Conservation (phyloP, 306 rosid genomes). For the Betula pendula region DNA sequence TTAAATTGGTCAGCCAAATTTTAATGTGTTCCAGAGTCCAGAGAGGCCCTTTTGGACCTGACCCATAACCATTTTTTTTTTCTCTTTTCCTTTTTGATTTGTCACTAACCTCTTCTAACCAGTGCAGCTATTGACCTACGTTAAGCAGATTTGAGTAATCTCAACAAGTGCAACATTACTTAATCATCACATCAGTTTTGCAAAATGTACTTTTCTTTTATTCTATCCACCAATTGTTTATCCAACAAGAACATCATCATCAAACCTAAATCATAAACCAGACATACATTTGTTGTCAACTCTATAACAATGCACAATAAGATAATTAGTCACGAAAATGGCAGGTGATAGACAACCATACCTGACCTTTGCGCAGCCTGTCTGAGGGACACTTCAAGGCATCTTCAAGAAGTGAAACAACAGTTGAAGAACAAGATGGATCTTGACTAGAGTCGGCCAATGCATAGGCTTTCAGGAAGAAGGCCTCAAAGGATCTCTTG, state of each 20-base stretch:
- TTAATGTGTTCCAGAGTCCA: background rate
- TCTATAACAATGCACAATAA: background rate
- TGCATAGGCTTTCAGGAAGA: conserved; percentile 89
- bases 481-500: conserved; percentile 90
- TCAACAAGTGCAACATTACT: background rate
- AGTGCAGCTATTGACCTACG: background rate
- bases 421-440: conserved; percentile 71
- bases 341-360: conserved; percentile 37
- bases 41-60: background rate
- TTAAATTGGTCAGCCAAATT: background rate
- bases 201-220: background rate
- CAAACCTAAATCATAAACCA: background rate
- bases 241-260: background rate
- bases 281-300: background rate
- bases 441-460: conserved; percentile 83
- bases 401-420: conserved; percentile 80
- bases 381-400: conserved; percentile 93
- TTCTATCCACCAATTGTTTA: background rate
- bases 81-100: background rate
- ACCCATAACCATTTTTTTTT: background rate
- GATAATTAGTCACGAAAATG: background rate
- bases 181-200: background rate
- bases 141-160: background rate
- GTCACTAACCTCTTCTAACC: background rate
- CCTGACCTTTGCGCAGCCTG: conserved; percentile 96